Percentiles rank a stretch among this genome's conserved stretches.
Conservation (phyloP, 208 protist species). For the Novymonas esmeraldas region DNA sequence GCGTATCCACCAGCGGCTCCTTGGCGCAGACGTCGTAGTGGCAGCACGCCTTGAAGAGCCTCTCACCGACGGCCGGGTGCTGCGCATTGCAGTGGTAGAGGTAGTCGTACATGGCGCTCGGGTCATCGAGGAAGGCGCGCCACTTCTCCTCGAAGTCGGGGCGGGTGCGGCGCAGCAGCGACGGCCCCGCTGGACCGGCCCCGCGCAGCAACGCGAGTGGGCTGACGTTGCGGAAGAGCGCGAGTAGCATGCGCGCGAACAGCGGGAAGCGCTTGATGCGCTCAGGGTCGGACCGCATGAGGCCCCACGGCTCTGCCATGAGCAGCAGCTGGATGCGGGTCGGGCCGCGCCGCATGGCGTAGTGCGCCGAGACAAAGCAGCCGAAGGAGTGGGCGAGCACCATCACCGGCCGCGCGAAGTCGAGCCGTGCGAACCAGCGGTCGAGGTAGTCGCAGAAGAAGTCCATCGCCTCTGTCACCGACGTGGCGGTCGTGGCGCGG, state of each 20-base stretch:
- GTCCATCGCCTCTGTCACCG: slow-evolving; percentile 43
- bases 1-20: slow-evolving; percentile 38
- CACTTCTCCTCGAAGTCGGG: slow-evolving; percentile 66
- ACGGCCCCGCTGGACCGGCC: slow-evolving; percentile 48
- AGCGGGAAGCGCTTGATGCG: slow-evolving; percentile 32
- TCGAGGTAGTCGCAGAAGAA: slow-evolving; percentile 40
- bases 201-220: slow-evolving; percentile 50
- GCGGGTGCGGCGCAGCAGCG: slow-evolving; percentile 40
- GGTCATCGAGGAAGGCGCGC: slow-evolving; percentile 40
- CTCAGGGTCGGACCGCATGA: slow-evolving; percentile 32
- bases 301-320: slow-evolving; percentile 67
- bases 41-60: slow-evolving; percentile 60
- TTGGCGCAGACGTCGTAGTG: slow-evolving; percentile 57
- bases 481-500: slow-evolving; percentile 12
- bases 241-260: slow-evolving; percentile 25
- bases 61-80: slow-evolving; percentile 45
- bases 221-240: slow-evolving; percentile 40
- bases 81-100: slow-evolving; percentile 80
- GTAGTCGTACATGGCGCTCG: slow-evolving; percentile 67
- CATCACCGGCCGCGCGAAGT: slow-evolving; percentile 40
- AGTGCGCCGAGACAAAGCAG: slow-evolving; percentile 49
- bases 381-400: slow-evolving; percentile 72
- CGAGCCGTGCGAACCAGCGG: slow-evolving; percentile 42
- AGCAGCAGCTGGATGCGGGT: slow-evolving; percentile 35
- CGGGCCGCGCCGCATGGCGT: slow-evolving; percentile 36